Evolutionary conservation across 306 rosid species (phyloP), one percentile per base, ranked within the genome.

Genomic region (Casuarina cunninghamiana): DNA sequence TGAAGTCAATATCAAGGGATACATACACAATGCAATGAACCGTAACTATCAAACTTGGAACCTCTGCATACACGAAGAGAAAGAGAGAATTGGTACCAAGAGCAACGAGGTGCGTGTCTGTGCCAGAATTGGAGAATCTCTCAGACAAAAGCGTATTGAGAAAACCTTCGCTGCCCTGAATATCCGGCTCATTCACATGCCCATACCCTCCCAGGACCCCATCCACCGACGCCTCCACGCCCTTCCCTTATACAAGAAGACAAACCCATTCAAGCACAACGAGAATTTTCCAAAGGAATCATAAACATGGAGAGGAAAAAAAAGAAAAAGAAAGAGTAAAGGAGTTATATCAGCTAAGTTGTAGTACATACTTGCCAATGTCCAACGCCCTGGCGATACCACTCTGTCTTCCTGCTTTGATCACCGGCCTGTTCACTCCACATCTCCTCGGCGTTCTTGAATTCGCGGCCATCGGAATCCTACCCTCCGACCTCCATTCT

Each of bases 191-290:
- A 77, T 84, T 88, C 74, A 93, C 91, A 55, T 79, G 88, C 51
- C 88, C 91, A 83, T 41, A 92, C 19, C 98, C 98, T 62, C 98
- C 97, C 80, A 95, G 83, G 4, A 95, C 97, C 42, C 98, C 98
- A 72, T 95, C 92, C n/a, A 88, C 72, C 5, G 91, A 92, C 35
- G 98, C 97, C 73, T 89, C 93, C 67, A 95, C 93, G 42, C 90
- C 93, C 97, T 91, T 71, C 37, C 65, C 81, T 26, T 73, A 62
- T 77, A 70, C n/a, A 38, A 75, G 44, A 75, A 49, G 68, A 17
- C 2, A 77, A 61, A 63, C 74, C 61, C 35, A 48, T 26, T 58
- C 9, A 26, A 58, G 26, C 39, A 58, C 65, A 57, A 4, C 0
- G 21, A n/a, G 3, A 54, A 58, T 10, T 58, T 9, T 58, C 6